Evolutionary conservation across 768 basidiomycete species (phyloP).

Genomic region (Nidularia pulvinata): DNA sequence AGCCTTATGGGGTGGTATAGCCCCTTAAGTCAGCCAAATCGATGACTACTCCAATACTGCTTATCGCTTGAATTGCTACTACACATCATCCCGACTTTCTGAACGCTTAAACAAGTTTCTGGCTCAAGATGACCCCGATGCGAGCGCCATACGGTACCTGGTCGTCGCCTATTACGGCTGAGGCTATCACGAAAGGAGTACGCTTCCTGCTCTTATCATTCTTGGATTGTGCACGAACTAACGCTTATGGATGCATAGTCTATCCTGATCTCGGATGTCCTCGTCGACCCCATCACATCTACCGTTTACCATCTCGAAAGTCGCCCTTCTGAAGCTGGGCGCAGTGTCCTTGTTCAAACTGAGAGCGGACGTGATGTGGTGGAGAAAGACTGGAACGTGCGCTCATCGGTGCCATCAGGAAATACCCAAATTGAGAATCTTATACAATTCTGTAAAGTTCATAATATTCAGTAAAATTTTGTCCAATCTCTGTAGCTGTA

Average conservation of each 20-base stretch:
- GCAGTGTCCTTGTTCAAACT: conserved; percentile 59
- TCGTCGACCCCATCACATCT: conserved; percentile 50
- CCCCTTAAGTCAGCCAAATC: no score
- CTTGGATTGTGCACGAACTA: not conserved
- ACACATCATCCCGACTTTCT: no score
- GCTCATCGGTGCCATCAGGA: conserved; percentile 12
- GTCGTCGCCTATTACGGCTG: conserved; percentile 50
- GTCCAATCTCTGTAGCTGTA: no score
- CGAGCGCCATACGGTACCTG: conserved; percentile 57
- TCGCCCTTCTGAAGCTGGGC: conserved; percentile 49
- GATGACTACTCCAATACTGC: no score
- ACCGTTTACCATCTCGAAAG: conserved; percentile 57
- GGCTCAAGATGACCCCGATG: no score
- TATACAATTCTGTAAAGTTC: no score
- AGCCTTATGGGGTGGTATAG: no score
- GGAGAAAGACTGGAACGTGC: conserved; percentile 52
- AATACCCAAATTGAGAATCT: no score
- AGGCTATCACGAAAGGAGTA: conserved; percentile 44
- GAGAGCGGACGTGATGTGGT: conserved; percentile 48
- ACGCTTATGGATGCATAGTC: conserved; percentile 20
- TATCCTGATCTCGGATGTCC: conserved; percentile 33
- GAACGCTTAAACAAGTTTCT: no score
- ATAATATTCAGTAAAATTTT: no score
- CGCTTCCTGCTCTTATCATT: conserved; percentile 2
- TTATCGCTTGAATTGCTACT: no score